Base-by-base conservation (phyloP, 768 basidiomycete species). In the Zangia roseola region DNA sequence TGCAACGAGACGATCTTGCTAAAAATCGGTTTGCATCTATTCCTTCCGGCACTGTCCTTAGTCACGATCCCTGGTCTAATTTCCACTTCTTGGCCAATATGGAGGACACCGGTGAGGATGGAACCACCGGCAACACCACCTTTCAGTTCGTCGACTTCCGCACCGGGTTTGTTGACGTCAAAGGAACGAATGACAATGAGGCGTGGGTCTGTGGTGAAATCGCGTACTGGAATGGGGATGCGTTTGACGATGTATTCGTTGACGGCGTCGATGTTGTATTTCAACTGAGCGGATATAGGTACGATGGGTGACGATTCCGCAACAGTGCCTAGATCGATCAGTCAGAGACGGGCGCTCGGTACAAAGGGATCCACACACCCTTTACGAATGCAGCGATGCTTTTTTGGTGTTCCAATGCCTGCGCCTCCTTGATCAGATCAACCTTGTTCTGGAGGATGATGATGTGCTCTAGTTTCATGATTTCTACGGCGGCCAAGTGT, bases 371-470 rank as follows among this genome's bases (percentile, higher is more conserved):
- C 14, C 17, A 65, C 74, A 13, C 52, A 86, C 93, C 92, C 75
- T 95, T 97, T 38, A 97, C 94, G 65, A 99, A 99, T 9, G 92
- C 86, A 17, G 85, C 73, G 57, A 99, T 98, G 62, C 91, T 94
- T 71, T 95, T 94, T 68, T 95, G 86, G 62, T 99, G 97, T 65
- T 97, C 95, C 43, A 94, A 72, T 6, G 95, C 95, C 58, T 94
- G 91, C 23, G 84, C 76, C 68, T 97, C 94, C 68, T 97, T 91
- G 68, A 99, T 97, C 57, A 99, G 69, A 75, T 98, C 97, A 57
- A 98, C 95, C 75, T 99, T 99, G 73, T 97, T 98, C 67, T 98
- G 95, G 26, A 98, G 75, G 56, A 98, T 97, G 69, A 98, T 93
- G 64, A 99, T 94, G 66, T 98, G 86, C 67, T 97, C 83, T 51